Base-by-base conservation (phyloP, 164 flowering plant genomes). In the Chloranthus sessilifolius region DNA sequence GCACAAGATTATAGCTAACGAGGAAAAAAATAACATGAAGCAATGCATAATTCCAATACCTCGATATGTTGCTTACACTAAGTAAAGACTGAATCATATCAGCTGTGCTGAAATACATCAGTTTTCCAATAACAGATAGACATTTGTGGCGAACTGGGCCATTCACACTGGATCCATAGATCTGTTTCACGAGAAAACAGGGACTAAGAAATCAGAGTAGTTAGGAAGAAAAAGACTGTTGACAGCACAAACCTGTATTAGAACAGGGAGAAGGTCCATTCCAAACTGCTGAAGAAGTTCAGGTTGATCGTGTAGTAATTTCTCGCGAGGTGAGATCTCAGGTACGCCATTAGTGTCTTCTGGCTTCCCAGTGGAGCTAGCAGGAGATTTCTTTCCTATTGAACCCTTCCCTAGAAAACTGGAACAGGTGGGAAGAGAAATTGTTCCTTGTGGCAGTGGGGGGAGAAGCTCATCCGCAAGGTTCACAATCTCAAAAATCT, bases 391-490 rank as follows among this genome's bases (percentile, higher is more conserved):
- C 71, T 72, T 87, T 11, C 60, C 40, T 36, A 65, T 37, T 17
- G 95, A 62, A 30, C 95, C 97, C 69, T 77, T 83, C 30, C 74
- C 63, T 65, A 81, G 65, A 36, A 77, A 50, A 63, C 69, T 78
- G 36, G 84, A 71, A 62, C 79, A 71, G 27, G 71, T 25, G 11
- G 99, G 97, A 43, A 94, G 84, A 26, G 95, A 81, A 35, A 94
- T 85, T 17, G 72, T 79, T 66, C 99, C 99, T 72, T 81, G 86
- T 15, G 99, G 97, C 52, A 89, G 65, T 24, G 92, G 88, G 5
- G 99, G 99, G 21, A 94, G 97, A 67, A 89, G 97, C 76, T 94
- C 99, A 69, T 94, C 87, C 64, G 97, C 96, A 41, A 94, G 90
- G 63, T 83, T 94, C 61, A 89, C 88, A 63, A 89, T 87, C 76